Conservation (phyloP, 2,329 filamentous ascomycete species). For the Pseudohalonectria lignicola region DNA sequence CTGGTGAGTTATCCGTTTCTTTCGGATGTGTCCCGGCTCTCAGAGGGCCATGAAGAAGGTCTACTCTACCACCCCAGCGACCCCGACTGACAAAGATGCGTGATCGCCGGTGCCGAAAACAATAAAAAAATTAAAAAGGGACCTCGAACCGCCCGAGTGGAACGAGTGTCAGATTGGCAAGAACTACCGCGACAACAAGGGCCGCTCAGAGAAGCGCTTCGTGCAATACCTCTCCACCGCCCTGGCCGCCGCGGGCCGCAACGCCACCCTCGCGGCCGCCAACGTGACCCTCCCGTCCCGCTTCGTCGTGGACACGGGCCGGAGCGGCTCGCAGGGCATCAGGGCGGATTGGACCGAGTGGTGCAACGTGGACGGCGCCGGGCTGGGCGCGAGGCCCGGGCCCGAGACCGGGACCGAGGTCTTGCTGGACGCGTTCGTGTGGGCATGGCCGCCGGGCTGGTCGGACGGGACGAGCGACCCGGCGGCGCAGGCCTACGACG, state of each 20-base stretch:
- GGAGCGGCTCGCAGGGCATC: slow-evolving; percentile 27
- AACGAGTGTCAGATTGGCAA: slow-evolving; percentile 20
- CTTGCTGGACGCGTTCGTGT: slow-evolving; percentile 52
- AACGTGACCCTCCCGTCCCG: background rate
- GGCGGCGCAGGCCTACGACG: slow-evolving; percentile 21
- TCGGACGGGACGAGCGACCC: slow-evolving; percentile 29
- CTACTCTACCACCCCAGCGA: slow-evolving; percentile 2
- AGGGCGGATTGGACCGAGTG: slow-evolving; percentile 32
- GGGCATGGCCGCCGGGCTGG: slow-evolving; percentile 53
- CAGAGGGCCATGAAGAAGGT: background rate
- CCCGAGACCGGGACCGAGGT: slow-evolving; percentile 38
- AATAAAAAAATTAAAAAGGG: too few relatives aligned
- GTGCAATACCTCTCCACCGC: slow-evolving; percentile 25
- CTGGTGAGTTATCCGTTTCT: slow-evolving; percentile 11
- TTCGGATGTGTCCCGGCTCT: background rate
- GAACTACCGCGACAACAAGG: slow-evolving; percentile 26
- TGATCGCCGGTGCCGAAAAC: too few relatives aligned
- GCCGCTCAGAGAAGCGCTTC: slow-evolving; percentile 31
- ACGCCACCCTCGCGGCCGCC: slow-evolving; percentile 27
- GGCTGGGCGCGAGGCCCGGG: slow-evolving; percentile 47
- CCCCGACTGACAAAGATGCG: background rate
- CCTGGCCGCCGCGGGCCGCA: slow-evolving; percentile 27
- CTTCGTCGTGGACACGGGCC: slow-evolving; percentile 8
- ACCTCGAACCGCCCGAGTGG: slow-evolving; percentile 22
- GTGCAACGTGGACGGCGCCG: slow-evolving; percentile 45